Percentiles rank a stretch among this genome's conserved stretches.
These are phyloP conservation scores for Pyrenophora graminea DNA, from an alignment of 2,329 filamentous ascomycete genomes.

Conservation along the genomic window DNA sequence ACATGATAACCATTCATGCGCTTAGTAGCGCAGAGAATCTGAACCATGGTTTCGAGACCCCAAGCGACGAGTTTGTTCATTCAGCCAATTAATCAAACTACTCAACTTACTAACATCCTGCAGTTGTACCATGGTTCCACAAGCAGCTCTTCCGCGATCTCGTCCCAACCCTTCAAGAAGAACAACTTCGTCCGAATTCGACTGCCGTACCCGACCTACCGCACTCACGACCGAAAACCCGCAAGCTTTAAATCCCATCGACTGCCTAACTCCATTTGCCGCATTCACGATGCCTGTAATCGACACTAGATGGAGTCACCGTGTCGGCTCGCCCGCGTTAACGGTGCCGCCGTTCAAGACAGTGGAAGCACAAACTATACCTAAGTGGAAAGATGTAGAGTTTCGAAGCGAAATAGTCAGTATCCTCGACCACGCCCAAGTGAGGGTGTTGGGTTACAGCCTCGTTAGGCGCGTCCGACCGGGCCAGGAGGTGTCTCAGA, in stretches of 20 bases:
- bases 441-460: not conserved
- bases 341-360: not conserved
- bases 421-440: not conserved
- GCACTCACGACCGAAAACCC: not conserved
- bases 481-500: not conserved
- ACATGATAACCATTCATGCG: no score
- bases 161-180: not conserved
- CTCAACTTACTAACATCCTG: no score
- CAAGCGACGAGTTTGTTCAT: no score
- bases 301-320: not conserved
- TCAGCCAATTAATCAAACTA: no score
- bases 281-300: not conserved
- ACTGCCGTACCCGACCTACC: not conserved
- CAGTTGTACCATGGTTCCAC: no score
- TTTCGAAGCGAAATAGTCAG: not conserved
- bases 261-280: not conserved
- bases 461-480: not conserved
- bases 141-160: not conserved
- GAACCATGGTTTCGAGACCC: no score
- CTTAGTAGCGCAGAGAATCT: no score
- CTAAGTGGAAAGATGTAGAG: not conserved
- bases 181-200: not conserved
- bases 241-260: not conserved
- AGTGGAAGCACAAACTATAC: not conserved
- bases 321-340: no score